Evolutionary conservation across 768 basidiomycete species (phyloP).

Genomic region (Pleurotus cornucopiae): DNA sequence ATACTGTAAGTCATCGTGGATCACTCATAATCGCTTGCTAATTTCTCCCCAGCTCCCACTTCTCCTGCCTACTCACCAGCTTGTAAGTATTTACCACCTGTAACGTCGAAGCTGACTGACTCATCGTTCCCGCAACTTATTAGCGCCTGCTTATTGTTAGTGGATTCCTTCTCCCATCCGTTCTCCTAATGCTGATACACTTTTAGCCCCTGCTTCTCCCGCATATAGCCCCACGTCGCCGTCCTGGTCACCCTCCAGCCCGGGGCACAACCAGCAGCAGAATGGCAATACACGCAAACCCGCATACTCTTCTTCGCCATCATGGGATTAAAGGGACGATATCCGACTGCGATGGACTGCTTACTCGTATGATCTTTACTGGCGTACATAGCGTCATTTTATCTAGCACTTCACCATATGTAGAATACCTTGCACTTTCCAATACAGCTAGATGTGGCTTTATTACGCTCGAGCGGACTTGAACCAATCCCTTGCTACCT

Average conservation of each 20-base stretch:
- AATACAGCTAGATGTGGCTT: neutral
- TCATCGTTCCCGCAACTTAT: constrained; percentile 1
- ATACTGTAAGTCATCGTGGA: constrained; percentile 60
- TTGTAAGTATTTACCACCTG: constrained; percentile 46
- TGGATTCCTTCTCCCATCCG: neutral
- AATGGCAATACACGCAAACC: constrained; percentile 33
- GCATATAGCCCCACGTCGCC: constrained; percentile 85
- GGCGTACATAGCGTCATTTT: neutral
- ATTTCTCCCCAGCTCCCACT: constrained; percentile 58
- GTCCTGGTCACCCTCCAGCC: constrained; percentile 79
- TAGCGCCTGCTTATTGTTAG: constrained; percentile 81
- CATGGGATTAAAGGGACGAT: constrained; percentile 38
- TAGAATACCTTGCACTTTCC: neutral
- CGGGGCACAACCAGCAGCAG: constrained; percentile 44
- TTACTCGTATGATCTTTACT: neutral
- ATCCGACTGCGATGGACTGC: neutral
- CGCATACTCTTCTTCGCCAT: constrained; percentile 46
- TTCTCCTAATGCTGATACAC: constrained; percentile 10
- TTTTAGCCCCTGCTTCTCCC: constrained; percentile 74
- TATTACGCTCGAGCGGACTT: neutral
- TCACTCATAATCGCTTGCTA: constrained; percentile 8
- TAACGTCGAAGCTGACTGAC: constrained; percentile 10
- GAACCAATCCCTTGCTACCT: constrained; percentile 52
- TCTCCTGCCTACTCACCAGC: constrained; percentile 87
- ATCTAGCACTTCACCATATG: neutral